Conservation (phyloP, 768 basidiomycete genomes). For the Royoungia palumana region DNA sequence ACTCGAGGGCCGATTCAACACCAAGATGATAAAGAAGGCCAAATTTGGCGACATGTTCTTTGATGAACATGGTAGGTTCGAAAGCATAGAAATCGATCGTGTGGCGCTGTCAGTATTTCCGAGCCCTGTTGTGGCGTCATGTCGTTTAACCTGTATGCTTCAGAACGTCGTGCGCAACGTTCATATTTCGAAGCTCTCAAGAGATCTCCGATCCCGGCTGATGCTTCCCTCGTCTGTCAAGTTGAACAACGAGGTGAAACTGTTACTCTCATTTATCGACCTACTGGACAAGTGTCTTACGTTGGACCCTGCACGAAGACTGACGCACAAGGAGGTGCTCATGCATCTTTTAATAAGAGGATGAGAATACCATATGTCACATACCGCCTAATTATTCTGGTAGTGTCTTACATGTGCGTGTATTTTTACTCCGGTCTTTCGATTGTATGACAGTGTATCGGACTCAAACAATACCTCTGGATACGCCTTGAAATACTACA, state of each 20-base stretch:
- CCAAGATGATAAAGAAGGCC: conserved; percentile 93
- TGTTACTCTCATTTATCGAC: conserved; percentile 68
- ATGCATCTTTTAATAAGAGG: conserved; percentile 81
- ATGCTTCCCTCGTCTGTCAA: conserved; percentile 77
- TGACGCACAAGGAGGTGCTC: conserved; percentile 86
- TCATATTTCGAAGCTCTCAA: too few species aligned
- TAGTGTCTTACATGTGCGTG: neutral
- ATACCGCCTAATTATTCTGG: conserved; percentile 12
- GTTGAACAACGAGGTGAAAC: conserved; percentile 83
- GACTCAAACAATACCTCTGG: too few species aligned
- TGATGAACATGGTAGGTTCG: conserved; percentile 87
- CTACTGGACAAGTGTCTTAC: too few species aligned
- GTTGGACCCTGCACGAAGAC: too few species aligned
- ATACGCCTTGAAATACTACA: too few species aligned
- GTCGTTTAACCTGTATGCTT: conserved; percentile 34
- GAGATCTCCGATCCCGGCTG: conserved; percentile 78
- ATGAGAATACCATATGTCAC: conserved; percentile 21
- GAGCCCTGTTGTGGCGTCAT: conserved; percentile 2
- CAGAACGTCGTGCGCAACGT: too few species aligned
- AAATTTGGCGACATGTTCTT: conserved; percentile 92
- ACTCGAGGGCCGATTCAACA: too few species aligned
- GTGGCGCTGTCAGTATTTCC: conserved; percentile 65
- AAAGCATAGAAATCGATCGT: conserved; percentile 78
- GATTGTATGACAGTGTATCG: too few species aligned
- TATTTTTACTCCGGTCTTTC: conserved; percentile 1